A percentile compares a stretch with the other conserved stretches of the same genome.
Conservation (phyloP, 1,139 yeast species). For the Blastobotrys indianensis region DNA sequence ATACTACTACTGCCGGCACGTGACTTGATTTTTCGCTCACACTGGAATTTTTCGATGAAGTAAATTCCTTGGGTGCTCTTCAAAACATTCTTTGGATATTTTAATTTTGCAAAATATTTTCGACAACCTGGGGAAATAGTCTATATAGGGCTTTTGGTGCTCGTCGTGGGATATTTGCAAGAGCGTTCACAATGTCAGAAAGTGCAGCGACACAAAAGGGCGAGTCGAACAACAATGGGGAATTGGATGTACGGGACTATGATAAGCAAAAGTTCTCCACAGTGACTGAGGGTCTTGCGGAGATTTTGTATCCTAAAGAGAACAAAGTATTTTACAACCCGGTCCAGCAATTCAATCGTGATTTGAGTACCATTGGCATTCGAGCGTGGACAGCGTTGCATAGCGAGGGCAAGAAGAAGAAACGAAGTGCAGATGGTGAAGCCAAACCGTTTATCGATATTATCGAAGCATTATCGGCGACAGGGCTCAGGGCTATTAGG, state of each 20-base stretch:
- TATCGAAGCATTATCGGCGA: constrained; percentile 87
- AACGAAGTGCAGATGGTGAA: constrained; percentile 24
- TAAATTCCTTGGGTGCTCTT: no score
- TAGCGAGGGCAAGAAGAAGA: constrained; percentile 31
- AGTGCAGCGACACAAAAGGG: no score
- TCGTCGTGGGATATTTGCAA: no score
- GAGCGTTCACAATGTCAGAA: no score
- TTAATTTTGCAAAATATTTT: no score
- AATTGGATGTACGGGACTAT: constrained; percentile 3
- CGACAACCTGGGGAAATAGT: no score
- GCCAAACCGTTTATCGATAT: constrained; percentile 51
- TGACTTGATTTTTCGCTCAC: no score
- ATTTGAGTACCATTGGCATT: constrained; percentile 76
- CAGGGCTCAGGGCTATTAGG: constrained; percentile 89
- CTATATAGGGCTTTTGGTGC: no score
- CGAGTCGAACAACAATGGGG: no score
- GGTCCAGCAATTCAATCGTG: constrained; percentile 93
- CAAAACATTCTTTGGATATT: no score
- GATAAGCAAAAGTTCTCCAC: constrained; percentile 9
- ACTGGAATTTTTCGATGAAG: no score
- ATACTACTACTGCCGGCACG: no score
- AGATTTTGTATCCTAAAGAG: constrained; percentile 67
- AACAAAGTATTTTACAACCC: constrained; percentile 92
- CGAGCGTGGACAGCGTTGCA: constrained; percentile 74
- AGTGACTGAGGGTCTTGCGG: constrained; percentile 76